These are phyloP conservation scores for Macaranga tanarius DNA, from an alignment of 441 rosid species.

Conservation along the genomic window DNA sequence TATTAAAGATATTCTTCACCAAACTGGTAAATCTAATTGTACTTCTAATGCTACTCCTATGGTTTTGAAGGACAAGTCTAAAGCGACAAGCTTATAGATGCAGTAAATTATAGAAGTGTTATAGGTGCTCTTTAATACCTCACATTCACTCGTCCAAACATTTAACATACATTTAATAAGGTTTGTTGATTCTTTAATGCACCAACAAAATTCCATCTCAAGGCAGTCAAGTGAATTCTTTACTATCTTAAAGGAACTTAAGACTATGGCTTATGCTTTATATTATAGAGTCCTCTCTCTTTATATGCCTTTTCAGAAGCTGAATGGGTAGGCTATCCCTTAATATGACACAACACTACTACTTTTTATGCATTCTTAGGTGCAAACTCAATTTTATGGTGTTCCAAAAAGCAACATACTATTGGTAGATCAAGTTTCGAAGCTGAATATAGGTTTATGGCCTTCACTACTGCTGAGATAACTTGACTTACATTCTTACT, in stretches of 20 bases:
- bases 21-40: not conserved
- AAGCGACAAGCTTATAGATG: not conserved
- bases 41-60: not conserved
- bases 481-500: constrained; percentile 10
- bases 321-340: not conserved
- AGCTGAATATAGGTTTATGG: not conserved
- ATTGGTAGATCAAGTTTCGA: not conserved
- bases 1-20: not conserved
- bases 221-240: not conserved
- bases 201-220: not conserved
- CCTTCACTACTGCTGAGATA: not conserved
- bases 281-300: not conserved
- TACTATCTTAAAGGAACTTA: not conserved
- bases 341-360: not conserved
- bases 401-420: not conserved
- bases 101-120: not conserved
- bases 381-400: not conserved
- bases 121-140: not conserved
- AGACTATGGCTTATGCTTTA: not conserved
- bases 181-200: not conserved
- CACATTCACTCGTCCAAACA: not conserved
- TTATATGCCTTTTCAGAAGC: not conserved
- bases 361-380: not conserved
- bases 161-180: not conserved
- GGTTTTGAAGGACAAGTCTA: not conserved